Conservation (phyloP, 2,329 filamentous ascomycete genomes). For the Basipetospora chlamydospora region DNA sequence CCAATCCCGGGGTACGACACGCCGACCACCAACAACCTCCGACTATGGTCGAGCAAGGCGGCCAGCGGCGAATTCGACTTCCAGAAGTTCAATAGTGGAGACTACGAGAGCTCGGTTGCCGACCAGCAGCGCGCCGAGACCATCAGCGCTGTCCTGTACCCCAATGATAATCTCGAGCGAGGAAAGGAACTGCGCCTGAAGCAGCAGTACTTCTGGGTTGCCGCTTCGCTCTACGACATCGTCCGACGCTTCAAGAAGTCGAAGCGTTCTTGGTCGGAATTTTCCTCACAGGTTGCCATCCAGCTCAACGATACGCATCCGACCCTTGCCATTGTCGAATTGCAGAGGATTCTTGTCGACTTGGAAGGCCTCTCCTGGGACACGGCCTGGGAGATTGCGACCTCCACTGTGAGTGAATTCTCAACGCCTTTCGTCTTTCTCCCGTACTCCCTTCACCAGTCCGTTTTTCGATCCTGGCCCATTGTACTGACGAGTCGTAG, state of each 20-base stretch:
- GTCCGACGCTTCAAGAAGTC: slow-evolving; percentile 97
- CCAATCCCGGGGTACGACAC: slow-evolving; percentile 84
- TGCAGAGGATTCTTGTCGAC: slow-evolving; percentile 85
- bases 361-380: slow-evolving; percentile 88
- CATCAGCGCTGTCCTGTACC: slow-evolving; percentile 92
- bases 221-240: slow-evolving; percentile 90
- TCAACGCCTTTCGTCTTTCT: no score
- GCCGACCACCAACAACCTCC: slow-evolving; percentile 84
- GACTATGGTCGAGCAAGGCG: slow-evolving; percentile 95
- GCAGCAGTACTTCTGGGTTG: slow-evolving; percentile 99
- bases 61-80: slow-evolving; percentile 97
- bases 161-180: slow-evolving; percentile 91
- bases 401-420: slow-evolving; percentile 44
- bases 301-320: slow-evolving; percentile 98
- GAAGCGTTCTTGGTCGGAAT: slow-evolving; percentile 78
- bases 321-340: slow-evolving; percentile 86
- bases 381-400: slow-evolving; percentile 73
- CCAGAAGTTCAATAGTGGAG: slow-evolving; percentile 96
- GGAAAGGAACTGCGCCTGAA: slow-evolving; percentile 96
- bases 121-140: slow-evolving; percentile 98
- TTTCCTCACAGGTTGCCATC: slow-evolving; percentile 88
- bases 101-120: slow-evolving; percentile 96
- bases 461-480: slow-evolving; percentile 7
- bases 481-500: slow-evolving; percentile 12
- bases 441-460: no score